Evolutionary conservation across 805 yeast species (phyloP).

Genomic region (Candida patagonica): DNA sequence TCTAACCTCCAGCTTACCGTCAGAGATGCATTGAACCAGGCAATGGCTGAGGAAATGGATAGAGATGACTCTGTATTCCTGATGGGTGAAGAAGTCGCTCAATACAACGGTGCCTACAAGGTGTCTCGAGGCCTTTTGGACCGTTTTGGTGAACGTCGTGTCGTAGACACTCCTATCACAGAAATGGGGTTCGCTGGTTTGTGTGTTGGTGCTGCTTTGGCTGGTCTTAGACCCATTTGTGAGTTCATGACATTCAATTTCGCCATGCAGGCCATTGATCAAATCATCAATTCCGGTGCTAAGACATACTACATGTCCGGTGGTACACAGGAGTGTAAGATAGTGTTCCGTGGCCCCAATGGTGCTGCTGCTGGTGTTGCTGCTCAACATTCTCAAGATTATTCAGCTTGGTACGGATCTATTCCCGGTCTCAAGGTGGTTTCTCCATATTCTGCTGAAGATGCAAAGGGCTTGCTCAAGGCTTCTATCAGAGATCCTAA

Average conservation of each 20-base stretch:
- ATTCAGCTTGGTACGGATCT: slow-evolving; percentile 94
- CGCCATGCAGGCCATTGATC: slow-evolving; percentile 99
- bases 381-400: slow-evolving; percentile 99
- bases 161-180: slow-evolving; percentile 94
- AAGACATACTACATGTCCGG: slow-evolving; percentile 99
- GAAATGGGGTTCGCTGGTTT: slow-evolving; percentile 98
- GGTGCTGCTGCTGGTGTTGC: slow-evolving; percentile 99
- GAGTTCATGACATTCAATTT: slow-evolving; percentile 99
- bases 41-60: slow-evolving; percentile 95
- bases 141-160: slow-evolving; percentile 88
- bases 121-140: slow-evolving; percentile 92
- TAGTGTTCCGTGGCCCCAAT: slow-evolving; percentile 98
- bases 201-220: slow-evolving; percentile 92
- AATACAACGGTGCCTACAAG: slow-evolving; percentile 98
- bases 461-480: slow-evolving; percentile 89
- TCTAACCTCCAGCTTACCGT: slow-evolving; percentile 53
- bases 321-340: slow-evolving; percentile 95
- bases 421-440: slow-evolving; percentile 97
- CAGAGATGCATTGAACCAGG: slow-evolving; percentile 92
- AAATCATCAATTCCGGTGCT: slow-evolving; percentile 96
- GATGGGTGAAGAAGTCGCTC: slow-evolving; percentile 99
- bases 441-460: slow-evolving; percentile 93
- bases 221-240: slow-evolving; percentile 91
- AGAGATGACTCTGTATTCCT: slow-evolving; percentile 88
- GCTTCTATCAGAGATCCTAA: slow-evolving; percentile 98